Conservation (phyloP, 2,329 filamentous ascomycete species). For the Dactylonectria macrodidyma region DNA sequence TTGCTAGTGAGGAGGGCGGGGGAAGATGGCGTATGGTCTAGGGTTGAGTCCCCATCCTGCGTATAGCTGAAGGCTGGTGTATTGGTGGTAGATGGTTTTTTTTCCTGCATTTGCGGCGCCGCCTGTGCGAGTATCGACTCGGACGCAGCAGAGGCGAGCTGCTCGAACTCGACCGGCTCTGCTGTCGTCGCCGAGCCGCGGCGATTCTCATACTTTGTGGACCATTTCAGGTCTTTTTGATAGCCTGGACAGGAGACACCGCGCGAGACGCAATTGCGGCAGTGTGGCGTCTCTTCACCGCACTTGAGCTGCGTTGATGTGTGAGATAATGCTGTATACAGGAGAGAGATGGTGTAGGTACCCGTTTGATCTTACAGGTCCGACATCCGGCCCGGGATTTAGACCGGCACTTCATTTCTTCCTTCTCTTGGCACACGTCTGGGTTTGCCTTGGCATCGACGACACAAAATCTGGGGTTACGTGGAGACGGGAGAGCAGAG, state of each 20-base stretch:
- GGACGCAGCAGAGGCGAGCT: conserved; percentile 21
- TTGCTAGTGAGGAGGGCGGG: background rate
- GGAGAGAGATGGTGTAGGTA: conserved; percentile 6
- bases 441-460: conserved; percentile 13
- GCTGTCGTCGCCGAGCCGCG: background rate
- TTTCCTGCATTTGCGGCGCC: background rate
- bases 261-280: conserved; percentile 39
- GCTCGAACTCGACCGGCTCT: conserved; percentile 28
- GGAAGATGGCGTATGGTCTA: background rate
- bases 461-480: conserved; percentile 16
- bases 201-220: conserved; percentile 41
- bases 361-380: conserved; percentile 38
- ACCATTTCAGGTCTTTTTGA: conserved; percentile 39
- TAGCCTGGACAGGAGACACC: conserved; percentile 45
- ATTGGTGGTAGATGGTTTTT: background rate
- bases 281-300: conserved; percentile 43
- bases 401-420: conserved; percentile 20
- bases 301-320: conserved; percentile 43
- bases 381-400: conserved; percentile 35
- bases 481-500: background rate
- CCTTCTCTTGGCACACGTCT: background rate
- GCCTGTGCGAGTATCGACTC: conserved; percentile 2
- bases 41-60: background rate
- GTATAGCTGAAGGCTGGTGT: background rate
- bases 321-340: background rate